Percentiles rank a stretch among this genome's conserved stretches.
Conservation (phyloP, 139 green algal genomes). For the Tetraselmis striata region DNA sequence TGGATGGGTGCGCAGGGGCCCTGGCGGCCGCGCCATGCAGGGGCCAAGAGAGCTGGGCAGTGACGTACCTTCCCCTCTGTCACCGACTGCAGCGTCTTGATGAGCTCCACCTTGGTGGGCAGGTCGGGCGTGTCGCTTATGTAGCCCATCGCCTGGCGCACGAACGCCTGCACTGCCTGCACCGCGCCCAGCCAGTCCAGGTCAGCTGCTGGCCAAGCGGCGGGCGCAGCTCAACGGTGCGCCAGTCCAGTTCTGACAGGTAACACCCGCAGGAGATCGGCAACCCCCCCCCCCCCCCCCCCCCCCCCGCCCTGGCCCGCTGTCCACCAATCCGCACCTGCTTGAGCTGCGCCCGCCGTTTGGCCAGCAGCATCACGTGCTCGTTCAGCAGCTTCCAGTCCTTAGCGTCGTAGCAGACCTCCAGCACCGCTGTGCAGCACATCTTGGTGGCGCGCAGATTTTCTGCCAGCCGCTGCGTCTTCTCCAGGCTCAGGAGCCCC, state of each 20-base stretch:
- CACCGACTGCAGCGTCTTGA: constrained; percentile 87
- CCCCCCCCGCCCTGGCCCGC: too few relatives aligned
- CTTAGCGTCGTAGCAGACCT: constrained; percentile 36
- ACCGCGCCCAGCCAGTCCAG: not conserved
- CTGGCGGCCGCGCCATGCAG: too few relatives aligned
- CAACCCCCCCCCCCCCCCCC: too few relatives aligned
- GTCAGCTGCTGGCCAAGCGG: too few relatives aligned
- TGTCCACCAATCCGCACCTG: too few relatives aligned
- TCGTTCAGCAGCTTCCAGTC: constrained; percentile 91
- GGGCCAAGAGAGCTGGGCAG: too few relatives aligned
- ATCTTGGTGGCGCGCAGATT: constrained; percentile 73
- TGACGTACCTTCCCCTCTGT: constrained; percentile 87
- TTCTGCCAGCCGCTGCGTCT: constrained; percentile 69
- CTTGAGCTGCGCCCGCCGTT: constrained; percentile 93
- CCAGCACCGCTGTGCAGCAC: constrained; percentile 74
- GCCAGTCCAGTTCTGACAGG: constrained; percentile 1
- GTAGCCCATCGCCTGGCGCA: constrained; percentile 85
- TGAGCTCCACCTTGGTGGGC: constrained; percentile 76
- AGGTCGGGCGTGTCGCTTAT: constrained; percentile 64
- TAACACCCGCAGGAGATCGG: not conserved
- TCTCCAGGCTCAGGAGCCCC: constrained; percentile 76
- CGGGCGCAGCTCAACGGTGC: too few relatives aligned
- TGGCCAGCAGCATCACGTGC: constrained; percentile 88
- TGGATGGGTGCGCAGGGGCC: too few relatives aligned
- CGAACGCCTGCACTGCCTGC: constrained; percentile 81